These are phyloP conservation scores for Ganoderma sp. DNA, from an alignment of 1,284 basidiomycete species.

Conservation along the genomic window DNA sequence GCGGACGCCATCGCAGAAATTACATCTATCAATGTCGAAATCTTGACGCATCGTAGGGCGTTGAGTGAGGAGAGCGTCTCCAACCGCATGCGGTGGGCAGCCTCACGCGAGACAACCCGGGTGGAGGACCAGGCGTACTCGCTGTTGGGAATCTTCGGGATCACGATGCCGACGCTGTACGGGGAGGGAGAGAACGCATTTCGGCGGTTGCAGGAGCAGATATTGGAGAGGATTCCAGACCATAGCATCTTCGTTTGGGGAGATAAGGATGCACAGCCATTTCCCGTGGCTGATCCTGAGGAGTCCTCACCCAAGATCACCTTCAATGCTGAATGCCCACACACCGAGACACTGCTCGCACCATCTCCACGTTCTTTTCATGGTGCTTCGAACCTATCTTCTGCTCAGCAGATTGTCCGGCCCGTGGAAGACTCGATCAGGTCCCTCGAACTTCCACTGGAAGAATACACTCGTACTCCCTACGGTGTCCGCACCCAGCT, in stretches of 20 bases:
- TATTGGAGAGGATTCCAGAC: background rate
- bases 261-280: background rate
- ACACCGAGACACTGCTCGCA: too few species aligned
- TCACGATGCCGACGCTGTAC: slow-evolving; percentile 11
- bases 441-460: background rate
- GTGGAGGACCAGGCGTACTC: slow-evolving; percentile 11
- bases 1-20: background rate
- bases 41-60: background rate
- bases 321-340: too few species aligned
- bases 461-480: background rate
- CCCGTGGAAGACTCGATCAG: too few species aligned
- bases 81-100: slow-evolving; percentile 5
- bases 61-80: background rate
- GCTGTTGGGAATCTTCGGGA: slow-evolving; percentile 10
- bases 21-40: background rate
- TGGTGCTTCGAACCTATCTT: too few species aligned
- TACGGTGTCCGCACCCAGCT: background rate
- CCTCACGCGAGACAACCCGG: background rate
- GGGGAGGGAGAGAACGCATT: slow-evolving; percentile 11
- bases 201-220: slow-evolving; percentile 12
- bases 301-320: too few species aligned
- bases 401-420: too few species aligned
- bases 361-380: too few species aligned
- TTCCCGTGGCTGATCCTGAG: background rate
- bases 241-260: background rate